Base-by-base conservation (phyloP, 2,329 filamentous ascomycete species). In the Xylaria sp. region DNA sequence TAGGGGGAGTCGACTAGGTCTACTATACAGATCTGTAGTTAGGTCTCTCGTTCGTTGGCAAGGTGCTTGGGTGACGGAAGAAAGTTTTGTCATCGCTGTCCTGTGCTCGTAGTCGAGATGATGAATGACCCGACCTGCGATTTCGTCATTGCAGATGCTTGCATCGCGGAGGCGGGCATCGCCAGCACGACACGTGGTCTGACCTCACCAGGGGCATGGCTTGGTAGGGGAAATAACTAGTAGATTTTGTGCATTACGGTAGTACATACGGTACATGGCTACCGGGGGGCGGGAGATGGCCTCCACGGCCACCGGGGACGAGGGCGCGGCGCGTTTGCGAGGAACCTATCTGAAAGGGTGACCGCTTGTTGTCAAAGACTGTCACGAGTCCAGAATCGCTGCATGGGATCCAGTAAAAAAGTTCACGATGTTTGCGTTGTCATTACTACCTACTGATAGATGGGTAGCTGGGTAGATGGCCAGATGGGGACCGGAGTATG, bases 351-450 rank as follows among this genome's bases (percentile, higher is more conserved):
- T 40, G 46, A 16, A 44, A 52, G 56, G 50, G 58, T 61, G 58
- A 61, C 58, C 58, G 58, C 58, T 47, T 59, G 41, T 61, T 61
- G 50, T 53, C 55, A 61, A 61, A 34, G 29, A 34, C 29, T 13
- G 29, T 34, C 29, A 34, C 29, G 29, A 13, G 29, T 34, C 16
- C 29, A 7, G 29, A n/a, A 13, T 34, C 16, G 16, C 29, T 34
- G 9, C 29, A 34, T 34, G 11, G 29, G 29, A 34, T 34, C 29
- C 29, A 34, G 29, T 34, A 34, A 34, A 34, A 34, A 13, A 13
- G 29, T 34, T 34, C 29, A 13, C 9, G 29, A 34, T 11, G 29
- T 34, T 34, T 34, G 29, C 29, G 29, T 34, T 34, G 29, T 34
- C 29, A 34, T n/a, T n/a, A n/a, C n/a, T n/a, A n/a, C n/a, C n/a